Conservation (phyloP, 2,329 filamentous ascomycete genomes). For the Colletotrichum sp. region DNA sequence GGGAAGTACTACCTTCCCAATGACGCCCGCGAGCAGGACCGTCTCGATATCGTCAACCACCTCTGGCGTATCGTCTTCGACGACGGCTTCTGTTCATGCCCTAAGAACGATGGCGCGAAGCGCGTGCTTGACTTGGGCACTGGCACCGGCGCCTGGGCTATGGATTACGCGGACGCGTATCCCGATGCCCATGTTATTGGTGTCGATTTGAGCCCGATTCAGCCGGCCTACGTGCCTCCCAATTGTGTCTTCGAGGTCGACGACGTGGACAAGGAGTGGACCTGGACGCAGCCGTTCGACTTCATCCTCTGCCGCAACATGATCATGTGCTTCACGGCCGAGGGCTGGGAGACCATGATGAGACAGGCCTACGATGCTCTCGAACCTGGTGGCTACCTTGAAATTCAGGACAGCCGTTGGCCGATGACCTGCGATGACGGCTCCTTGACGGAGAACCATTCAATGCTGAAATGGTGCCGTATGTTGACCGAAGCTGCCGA, state of each 20-base stretch:
- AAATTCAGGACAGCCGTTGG: slow-evolving; percentile 33
- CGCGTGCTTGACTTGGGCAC: slow-evolving; percentile 19
- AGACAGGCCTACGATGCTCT: slow-evolving; percentile 26
- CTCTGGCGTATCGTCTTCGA: slow-evolving; percentile 34
- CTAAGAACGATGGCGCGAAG: slow-evolving; percentile 23
- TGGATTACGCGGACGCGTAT: background rate
- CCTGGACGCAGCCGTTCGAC: slow-evolving; percentile 28
- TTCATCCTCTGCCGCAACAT: slow-evolving; percentile 37
- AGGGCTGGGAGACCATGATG: slow-evolving; percentile 24
- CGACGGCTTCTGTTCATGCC: slow-evolving; percentile 30
- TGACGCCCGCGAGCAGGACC: slow-evolving; percentile 17
- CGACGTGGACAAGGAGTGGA: slow-evolving; percentile 32
- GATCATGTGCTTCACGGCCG: slow-evolving; percentile 25
- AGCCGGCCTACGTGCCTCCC: slow-evolving; percentile 33
- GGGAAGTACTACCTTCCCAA: slow-evolving; percentile 29
- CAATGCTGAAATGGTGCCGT: slow-evolving; percentile 29
- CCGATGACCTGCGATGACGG: slow-evolving; percentile 34
- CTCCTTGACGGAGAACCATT: slow-evolving; percentile 29
- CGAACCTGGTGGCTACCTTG: slow-evolving; percentile 35
- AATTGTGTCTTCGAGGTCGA: slow-evolving; percentile 33
- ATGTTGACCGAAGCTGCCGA: slow-evolving; percentile 30
- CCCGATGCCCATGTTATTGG: slow-evolving; percentile 22
- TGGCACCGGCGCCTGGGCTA: background rate
- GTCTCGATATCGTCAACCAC: slow-evolving; percentile 37
- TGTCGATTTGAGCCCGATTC: slow-evolving; percentile 38